Conservation (phyloP, 108 stramenopile genomes). For the Aurantiochytrium sp. region DNA sequence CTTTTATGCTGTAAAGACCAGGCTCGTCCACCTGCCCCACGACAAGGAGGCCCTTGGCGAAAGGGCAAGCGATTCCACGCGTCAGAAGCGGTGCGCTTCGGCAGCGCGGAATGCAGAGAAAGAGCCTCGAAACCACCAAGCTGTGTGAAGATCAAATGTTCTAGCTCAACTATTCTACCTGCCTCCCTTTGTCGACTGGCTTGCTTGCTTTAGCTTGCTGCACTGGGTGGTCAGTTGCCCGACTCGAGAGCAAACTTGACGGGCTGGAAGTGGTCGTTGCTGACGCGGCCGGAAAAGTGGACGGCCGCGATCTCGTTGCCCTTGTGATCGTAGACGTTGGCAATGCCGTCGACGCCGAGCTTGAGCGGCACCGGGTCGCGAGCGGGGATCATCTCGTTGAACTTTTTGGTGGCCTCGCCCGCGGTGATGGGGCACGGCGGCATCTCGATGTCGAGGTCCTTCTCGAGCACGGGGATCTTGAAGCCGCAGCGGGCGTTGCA, state of each 20-base stretch:
- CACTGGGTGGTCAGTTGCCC: too few species aligned
- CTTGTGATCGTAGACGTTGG: slow-evolving; percentile 11
- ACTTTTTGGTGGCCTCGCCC: not conserved
- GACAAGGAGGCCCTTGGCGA: not conserved
- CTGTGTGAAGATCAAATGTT: too few species aligned
- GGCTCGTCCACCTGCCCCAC: not conserved
- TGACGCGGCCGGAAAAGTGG: not conserved
- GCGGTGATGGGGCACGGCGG: not conserved
- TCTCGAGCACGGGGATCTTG: not conserved
- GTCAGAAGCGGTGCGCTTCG: not conserved
- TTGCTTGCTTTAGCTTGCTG: too few species aligned
- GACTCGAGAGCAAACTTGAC: too few species aligned
- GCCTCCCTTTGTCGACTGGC: too few species aligned
- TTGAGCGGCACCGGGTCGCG: not conserved
- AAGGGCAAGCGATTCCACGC: too few species aligned
- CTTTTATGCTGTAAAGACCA: slow-evolving; percentile 48
- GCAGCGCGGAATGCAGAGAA: not conserved
- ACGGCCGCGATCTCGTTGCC: slow-evolving; percentile 16
- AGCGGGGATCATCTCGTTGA: slow-evolving; percentile 10
- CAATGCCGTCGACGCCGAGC: slow-evolving; percentile 23
- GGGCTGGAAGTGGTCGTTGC: not conserved
- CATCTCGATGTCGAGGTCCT: slow-evolving; percentile 21
- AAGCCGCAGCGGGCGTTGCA: slow-evolving; percentile 9
- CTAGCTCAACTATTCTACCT: too few species aligned
- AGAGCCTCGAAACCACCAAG: too few species aligned